Evolutionary conservation across 495 filamentous ascomycete species (phyloP).

Genomic region (Cercophora scortea): DNA sequence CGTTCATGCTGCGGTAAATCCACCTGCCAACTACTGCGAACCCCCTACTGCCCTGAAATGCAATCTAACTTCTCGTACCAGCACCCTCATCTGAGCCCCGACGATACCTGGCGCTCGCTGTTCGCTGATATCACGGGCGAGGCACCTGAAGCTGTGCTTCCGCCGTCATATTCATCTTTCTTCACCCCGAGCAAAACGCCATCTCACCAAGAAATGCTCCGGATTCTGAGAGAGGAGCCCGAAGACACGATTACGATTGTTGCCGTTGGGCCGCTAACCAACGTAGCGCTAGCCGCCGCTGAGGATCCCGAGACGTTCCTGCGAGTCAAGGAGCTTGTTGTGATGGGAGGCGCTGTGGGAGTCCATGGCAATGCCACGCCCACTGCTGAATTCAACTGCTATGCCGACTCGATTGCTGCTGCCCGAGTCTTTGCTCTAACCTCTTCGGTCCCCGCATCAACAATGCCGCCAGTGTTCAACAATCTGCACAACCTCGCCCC

Average conservation of each 20-base stretch:
- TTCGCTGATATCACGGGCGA: conserved; percentile 52
- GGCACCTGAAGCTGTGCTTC: conserved; percentile 25
- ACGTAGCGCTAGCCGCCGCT: conserved; percentile 78
- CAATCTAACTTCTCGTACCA: conserved; percentile 25
- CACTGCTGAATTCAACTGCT: conserved; percentile 75
- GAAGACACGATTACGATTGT: conserved; percentile 81
- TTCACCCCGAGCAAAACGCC: conserved; percentile 67
- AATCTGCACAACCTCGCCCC: conserved; percentile 41
- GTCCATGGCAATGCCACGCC: conserved; percentile 75
- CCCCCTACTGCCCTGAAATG: not conserved
- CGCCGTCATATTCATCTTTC: conserved; percentile 35
- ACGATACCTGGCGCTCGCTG: conserved; percentile 75
- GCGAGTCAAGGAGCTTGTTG: conserved; percentile 77
- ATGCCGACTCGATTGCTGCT: conserved; percentile 74
- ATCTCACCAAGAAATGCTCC: conserved; percentile 79
- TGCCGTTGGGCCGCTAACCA: conserved; percentile 84
- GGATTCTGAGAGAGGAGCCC: conserved; percentile 67
- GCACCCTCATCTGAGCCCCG: conserved; percentile 82
- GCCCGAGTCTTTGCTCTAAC: conserved; percentile 87
- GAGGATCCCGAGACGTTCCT: conserved; percentile 82
- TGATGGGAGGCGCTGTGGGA: conserved; percentile 93
- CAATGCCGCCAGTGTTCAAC: conserved; percentile 54
- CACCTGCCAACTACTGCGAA: not conserved
- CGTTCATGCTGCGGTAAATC: conserved; percentile 70
- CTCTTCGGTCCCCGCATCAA: conserved; percentile 59